phyloP scores from a whole-genome alignment of 2,329 filamentous ascomycete species.

The Aspergillus sclerotialis region DNA sequence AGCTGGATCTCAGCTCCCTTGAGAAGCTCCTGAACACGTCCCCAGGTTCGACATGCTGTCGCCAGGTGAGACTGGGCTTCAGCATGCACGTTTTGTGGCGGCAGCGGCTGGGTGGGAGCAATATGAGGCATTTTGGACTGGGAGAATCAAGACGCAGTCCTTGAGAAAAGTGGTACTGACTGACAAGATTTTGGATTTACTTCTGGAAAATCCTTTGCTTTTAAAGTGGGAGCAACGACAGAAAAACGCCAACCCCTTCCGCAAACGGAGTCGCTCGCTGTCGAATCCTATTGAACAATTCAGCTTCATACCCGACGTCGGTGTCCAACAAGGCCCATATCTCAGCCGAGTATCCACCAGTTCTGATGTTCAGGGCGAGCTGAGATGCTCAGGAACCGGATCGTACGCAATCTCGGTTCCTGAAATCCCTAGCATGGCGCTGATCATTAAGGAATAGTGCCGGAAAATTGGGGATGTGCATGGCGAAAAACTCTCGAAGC shows the following conservation, averaged over 20 bases:
- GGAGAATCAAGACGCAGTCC: too few species aligned
- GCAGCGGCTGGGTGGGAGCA: background rate
- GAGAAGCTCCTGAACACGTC: background rate
- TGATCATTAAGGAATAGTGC: background rate
- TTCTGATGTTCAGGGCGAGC: background rate
- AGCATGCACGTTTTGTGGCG: conserved; percentile 22
- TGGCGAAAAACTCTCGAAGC: background rate
- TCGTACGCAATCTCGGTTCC: background rate
- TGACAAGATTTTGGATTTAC: background rate
- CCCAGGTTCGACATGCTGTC: background rate
- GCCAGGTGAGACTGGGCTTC: conserved; percentile 12
- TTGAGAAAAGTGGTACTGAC: too few species aligned
- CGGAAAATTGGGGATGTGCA: background rate
- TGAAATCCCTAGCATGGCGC: background rate
- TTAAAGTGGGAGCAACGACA: background rate
- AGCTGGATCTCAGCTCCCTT: background rate
- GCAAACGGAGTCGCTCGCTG: background rate
- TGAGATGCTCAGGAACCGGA: too few species aligned
- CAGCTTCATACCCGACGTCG: background rate
- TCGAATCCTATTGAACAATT: background rate
- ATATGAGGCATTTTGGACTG: background rate
- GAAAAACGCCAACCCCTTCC: background rate
- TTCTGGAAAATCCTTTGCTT: background rate
- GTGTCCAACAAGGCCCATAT: background rate
- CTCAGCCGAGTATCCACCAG: background rate